Base-by-base conservation (phyloP, 2,329 filamentous ascomycete genomes). In the Ascosphaera apis region DNA sequence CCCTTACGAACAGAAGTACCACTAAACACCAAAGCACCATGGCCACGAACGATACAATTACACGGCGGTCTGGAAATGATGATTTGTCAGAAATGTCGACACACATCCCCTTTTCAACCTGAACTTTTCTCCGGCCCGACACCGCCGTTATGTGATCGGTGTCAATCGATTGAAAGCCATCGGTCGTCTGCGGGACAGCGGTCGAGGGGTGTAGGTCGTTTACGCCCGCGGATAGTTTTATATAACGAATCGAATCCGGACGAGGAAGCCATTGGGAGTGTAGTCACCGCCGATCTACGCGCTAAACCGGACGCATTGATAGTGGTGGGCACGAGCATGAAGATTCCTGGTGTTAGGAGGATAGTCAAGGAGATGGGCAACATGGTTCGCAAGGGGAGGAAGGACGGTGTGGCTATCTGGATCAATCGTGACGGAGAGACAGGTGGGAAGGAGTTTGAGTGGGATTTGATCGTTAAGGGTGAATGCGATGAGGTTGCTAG, bases 191-290 rank as follows among this genome's bases (percentile, higher is more conserved):
- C 74, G 9, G 83, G 84, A 34, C 86, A 92, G 56, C 73, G 88
- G 40, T 91, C 84, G 49, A 88, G 93, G 49, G 88, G 88, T 1
- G 78, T 98, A 46, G 88, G 88, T 31, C 73, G 80, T 41, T 61
- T 98, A 42, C 72, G 88, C 15, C 88, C 88, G 15, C 72, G 88
- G 39, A 93, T 98, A 61, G 86, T 95, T 3, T 66, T 98, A 7
- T 98, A 98, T 61, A 93, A 95, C 52, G 88, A 98, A 54, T 77
- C 81, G 52, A 93, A 95, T 50, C 88, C 88, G 0, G 88, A 98
- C 44, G 82, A 88, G 45, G 86, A 93, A 46, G 86, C 88, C 11
- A 98, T 98, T 52, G 84, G 86, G 31, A 80, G 80, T 15, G 84
- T 92, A 30, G 82, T 84, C 36, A 73, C 72, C 43, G 76, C 84